phyloP scores from a whole-genome alignment of 495 filamentous ascomycete species.

The Tuber borchii region DNA sequence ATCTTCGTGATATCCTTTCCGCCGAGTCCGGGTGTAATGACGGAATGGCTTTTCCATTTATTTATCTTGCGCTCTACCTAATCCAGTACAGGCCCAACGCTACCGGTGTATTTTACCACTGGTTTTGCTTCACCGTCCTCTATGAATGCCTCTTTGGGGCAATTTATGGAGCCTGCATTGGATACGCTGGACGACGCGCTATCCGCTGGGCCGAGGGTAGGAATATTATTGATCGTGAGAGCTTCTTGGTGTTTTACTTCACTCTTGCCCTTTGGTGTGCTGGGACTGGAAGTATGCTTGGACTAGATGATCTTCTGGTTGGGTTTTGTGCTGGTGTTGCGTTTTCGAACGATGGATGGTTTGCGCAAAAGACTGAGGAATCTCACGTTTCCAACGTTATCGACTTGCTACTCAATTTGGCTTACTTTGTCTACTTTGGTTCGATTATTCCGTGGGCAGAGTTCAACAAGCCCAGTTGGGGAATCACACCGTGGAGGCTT shows the following conservation, averaged over 20 bases:
- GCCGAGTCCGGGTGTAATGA: slow-evolving; percentile 99
- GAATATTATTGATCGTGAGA: slow-evolving; percentile 88
- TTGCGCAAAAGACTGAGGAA: slow-evolving; percentile 95
- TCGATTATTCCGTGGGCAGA: slow-evolving; percentile 92
- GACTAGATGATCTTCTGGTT: slow-evolving; percentile 92
- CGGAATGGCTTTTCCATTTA: slow-evolving; percentile 98
- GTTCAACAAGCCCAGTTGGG: slow-evolving; percentile 65
- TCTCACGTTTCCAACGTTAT: slow-evolving; percentile 99
- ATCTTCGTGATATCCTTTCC: slow-evolving; percentile 89
- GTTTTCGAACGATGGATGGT: slow-evolving; percentile 99
- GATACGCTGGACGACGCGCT: slow-evolving; percentile 79
- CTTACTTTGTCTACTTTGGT: slow-evolving; percentile 96
- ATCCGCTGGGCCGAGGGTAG: slow-evolving; percentile 84
- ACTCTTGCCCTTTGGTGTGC: slow-evolving; percentile 93
- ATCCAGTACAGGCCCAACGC: slow-evolving; percentile 68
- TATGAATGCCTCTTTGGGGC: slow-evolving; percentile 96
- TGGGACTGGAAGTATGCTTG: slow-evolving; percentile 84
- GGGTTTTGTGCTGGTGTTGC: slow-evolving; percentile 93
- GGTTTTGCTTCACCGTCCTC: slow-evolving; percentile 82
- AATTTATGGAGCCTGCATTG: slow-evolving; percentile 78
- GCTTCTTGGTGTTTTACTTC: slow-evolving; percentile 98
- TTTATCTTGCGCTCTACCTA: slow-evolving; percentile 86
- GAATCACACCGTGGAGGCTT: slow-evolving; percentile 77
- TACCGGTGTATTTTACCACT: slow-evolving; percentile 67
- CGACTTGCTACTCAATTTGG: slow-evolving; percentile 90